Conservation (phyloP, 306 rosid species). For the Corylus heterophylla region DNA sequence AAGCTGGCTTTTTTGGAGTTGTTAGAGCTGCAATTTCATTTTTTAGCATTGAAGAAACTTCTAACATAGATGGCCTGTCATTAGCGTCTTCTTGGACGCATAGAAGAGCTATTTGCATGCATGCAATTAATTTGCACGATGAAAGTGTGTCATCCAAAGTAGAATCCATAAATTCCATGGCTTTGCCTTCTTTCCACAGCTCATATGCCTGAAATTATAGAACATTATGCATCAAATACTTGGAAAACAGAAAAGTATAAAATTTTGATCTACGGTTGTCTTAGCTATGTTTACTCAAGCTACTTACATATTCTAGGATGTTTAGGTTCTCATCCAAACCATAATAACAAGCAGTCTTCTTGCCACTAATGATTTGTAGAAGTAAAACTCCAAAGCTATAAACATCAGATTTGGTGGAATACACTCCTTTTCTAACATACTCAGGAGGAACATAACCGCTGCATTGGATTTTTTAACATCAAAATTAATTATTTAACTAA, state of each 20-base stretch:
- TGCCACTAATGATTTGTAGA: slow-evolving; percentile 45
- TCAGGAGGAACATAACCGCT: slow-evolving; percentile 45
- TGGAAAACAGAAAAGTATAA: neutral
- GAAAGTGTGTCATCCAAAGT: slow-evolving; percentile 37
- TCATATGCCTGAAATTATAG: slow-evolving; percentile 35
- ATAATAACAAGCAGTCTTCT: neutral
- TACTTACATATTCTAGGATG: slow-evolving; percentile 40
- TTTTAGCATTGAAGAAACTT: slow-evolving; percentile 38
- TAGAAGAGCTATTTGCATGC: slow-evolving; percentile 37
- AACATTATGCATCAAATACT: neutral
- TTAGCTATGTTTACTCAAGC: neutral
- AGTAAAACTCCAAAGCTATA: slow-evolving; percentile 44
- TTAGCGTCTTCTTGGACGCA: slow-evolving; percentile 33
- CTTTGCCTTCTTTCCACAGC: slow-evolving; percentile 35
- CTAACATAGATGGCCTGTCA: slow-evolving; percentile 41
- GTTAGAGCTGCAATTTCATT: slow-evolving; percentile 1
- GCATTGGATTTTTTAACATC: slow-evolving; percentile 2
- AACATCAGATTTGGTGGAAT: slow-evolving; percentile 38
- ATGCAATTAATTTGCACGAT: slow-evolving; percentile 26
- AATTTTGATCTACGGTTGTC: neutral
- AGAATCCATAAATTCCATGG: slow-evolving; percentile 29
- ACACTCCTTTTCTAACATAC: slow-evolving; percentile 20
- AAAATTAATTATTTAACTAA: neutral
- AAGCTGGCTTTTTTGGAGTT: slow-evolving; percentile 32
- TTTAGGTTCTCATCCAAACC: slow-evolving; percentile 21